Percentiles rank a stretch among this genome's conserved stretches.
Conservation (phyloP, 108 stramenopile species). For the Nannochloropsis salina region DNA sequence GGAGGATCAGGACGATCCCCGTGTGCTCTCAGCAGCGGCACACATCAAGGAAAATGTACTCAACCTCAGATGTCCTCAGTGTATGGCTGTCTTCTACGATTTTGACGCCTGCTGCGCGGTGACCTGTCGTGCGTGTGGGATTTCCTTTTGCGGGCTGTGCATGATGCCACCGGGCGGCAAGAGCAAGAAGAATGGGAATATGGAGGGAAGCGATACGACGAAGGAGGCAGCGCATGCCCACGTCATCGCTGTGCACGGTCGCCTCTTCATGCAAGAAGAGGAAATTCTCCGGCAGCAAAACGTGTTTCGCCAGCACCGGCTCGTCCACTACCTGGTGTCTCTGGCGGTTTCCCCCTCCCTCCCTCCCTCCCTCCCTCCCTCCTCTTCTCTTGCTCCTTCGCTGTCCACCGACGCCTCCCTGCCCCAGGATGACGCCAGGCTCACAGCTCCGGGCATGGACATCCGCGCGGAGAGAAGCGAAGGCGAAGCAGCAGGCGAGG, state of each 20-base stretch:
- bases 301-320: not conserved
- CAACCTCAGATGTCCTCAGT: not conserved
- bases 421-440: too few species aligned
- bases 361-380: not conserved
- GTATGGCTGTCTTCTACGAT: not conserved
- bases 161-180: not conserved
- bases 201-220: not conserved
- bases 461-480: too few species aligned
- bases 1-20: not conserved
- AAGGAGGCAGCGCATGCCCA: constrained; percentile 3
- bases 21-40: not conserved
- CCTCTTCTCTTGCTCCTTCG: not conserved
- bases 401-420: not conserved
- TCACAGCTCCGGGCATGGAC: too few species aligned
- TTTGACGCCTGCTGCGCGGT: constrained; percentile 14
- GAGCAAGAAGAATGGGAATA: not conserved
- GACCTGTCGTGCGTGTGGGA: not conserved
- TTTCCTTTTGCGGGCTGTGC: not conserved
- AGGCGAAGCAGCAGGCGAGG: too few species aligned
- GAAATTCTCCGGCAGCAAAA: not conserved
- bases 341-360: not conserved
- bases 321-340: not conserved
- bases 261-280: not conserved
- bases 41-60: not conserved
- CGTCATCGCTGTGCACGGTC: not conserved